Evolutionary conservation across 2,329 filamentous ascomycete species (phyloP), one percentile per base, ranked within the genome.

Genomic region (Aspergillus sp.): DNA sequence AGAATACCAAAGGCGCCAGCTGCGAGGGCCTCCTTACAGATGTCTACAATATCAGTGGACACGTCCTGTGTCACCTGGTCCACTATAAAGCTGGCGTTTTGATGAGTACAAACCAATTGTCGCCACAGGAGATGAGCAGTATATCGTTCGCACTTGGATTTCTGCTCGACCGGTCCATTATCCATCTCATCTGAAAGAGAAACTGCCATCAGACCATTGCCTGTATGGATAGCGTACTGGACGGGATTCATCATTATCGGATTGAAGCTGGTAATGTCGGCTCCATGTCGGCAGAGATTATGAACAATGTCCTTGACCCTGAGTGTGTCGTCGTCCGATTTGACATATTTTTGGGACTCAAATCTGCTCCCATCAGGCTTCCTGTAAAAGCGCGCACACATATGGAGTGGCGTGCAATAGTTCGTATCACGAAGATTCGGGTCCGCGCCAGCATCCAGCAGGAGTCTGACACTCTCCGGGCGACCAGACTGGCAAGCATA

Each of bases 391-490:
- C 14, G 4, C 1, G 19, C 48, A 39, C 48, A 51, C 7, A 37
- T 23, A 17, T 51, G 21, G 4, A 51, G 8, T 2, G 15, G 21
- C 4, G 21, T 41, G 1, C 14, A 12, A 8, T 6, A 3, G 5
- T 15, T 9, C 6, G n/a, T 33, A 15, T 47, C 45, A 9, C 3
- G 7, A 6, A 33, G 4, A 2, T 31, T 25, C 21, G 60, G 48
- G 4, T 61, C 56, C 4, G 60, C 60, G 9, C 58, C 62, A 11
- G 60, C 57, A 3, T 58, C 46, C 15, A 62, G 54, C 14, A 65
- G 44, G 8, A 62, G 3, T 14, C 37, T 17, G n/a, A 43, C 44
- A 12, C 44, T 55, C 27, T 55, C 43, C n/a, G 47, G 17, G 9
- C 43, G 31, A 21, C 45, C 52, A 3, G 52, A 55, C 8, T 33